Conservation (phyloP, 192 early-diverging fungal genomes). For the Coemansia sp. region DNA sequence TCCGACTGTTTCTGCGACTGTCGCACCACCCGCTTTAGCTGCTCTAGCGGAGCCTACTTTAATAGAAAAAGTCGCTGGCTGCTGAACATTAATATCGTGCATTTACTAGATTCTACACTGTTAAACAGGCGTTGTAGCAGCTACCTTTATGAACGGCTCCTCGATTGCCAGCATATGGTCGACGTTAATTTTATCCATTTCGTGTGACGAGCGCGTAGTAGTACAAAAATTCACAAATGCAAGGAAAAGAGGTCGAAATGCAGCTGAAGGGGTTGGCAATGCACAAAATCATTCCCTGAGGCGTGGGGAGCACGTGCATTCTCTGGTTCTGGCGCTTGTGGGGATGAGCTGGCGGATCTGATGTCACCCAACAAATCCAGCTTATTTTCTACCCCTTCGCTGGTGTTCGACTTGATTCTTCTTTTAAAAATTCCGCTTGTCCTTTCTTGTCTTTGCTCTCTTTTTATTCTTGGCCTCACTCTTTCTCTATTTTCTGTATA, state of each 20-base stretch:
- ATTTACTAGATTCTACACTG: too few species aligned
- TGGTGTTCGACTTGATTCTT: neutral
- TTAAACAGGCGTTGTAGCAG: neutral
- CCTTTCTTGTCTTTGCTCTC: neutral
- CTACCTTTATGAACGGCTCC: slow-evolving; percentile 91
- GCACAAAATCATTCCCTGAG: neutral
- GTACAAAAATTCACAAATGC: slow-evolving; percentile 6
- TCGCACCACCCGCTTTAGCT: slow-evolving; percentile 72
- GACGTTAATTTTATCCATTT: slow-evolving; percentile 70
- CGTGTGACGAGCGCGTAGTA: neutral
- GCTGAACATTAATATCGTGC: too few species aligned
- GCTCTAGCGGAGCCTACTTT: slow-evolving; percentile 80
- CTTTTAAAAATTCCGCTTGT: neutral
- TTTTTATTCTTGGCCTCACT: slow-evolving; percentile 1
- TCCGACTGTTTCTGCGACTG: slow-evolving; percentile 79
- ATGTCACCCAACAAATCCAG: too few species aligned
- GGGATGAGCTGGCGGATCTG: too few species aligned
- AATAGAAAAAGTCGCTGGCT: too few species aligned
- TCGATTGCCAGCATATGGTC: slow-evolving; percentile 88
- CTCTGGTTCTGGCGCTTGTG: neutral
- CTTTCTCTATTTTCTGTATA: slow-evolving; percentile 9
- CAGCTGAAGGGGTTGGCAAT: neutral
- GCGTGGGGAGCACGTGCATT: slow-evolving; percentile 14
- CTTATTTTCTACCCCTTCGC: too few species aligned
- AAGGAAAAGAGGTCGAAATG: neutral